phyloP scores from a whole-genome alignment of 805 yeast species.

The Barnettozyma sp. region DNA sequence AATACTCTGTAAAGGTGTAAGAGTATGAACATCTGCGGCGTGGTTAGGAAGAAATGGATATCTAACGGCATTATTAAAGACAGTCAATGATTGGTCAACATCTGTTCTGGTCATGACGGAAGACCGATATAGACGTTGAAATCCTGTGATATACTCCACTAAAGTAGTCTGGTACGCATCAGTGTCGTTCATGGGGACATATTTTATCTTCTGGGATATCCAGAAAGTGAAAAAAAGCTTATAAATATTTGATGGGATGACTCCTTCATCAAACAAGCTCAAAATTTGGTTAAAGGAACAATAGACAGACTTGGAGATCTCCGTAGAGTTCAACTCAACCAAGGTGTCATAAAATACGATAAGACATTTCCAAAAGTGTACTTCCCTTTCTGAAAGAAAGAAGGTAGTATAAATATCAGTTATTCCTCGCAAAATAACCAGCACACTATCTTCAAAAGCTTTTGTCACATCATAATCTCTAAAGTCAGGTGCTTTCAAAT shows the following conservation, averaged over 20 bases:
- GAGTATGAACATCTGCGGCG: constrained; percentile 45
- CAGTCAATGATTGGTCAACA: constrained; percentile 45
- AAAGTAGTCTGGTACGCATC: constrained; percentile 53
- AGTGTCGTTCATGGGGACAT: constrained; percentile 31
- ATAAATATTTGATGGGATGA: constrained; percentile 28
- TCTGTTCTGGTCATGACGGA: constrained; percentile 26
- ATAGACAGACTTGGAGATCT: constrained; percentile 49
- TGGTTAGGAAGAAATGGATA: constrained; percentile 66
- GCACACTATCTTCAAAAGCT: constrained; percentile 56
- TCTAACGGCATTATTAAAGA: constrained; percentile 58
- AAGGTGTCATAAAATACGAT: constrained; percentile 41
- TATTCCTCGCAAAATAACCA: constrained; percentile 58
- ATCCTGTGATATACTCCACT: constrained; percentile 46
- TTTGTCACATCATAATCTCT: constrained; percentile 25
- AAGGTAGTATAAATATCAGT: constrained; percentile 53
- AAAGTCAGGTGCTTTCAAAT: constrained; percentile 13
- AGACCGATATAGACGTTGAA: constrained; percentile 41
- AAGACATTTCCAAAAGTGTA: constrained; percentile 50
- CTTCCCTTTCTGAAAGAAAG: constrained; percentile 31
- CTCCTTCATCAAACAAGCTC: constrained; percentile 24
- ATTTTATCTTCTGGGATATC: constrained; percentile 38
- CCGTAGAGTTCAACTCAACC: constrained; percentile 39
- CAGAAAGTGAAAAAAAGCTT: constrained; percentile 45
- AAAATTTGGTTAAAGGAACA: constrained; percentile 45
- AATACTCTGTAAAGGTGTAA: constrained; percentile 57